Percentiles rank a stretch among this genome's conserved stretches.
Conservation (phyloP, 2,329 filamentous ascomycete species). For the Pseudopyrenochaeta lycopersici region DNA sequence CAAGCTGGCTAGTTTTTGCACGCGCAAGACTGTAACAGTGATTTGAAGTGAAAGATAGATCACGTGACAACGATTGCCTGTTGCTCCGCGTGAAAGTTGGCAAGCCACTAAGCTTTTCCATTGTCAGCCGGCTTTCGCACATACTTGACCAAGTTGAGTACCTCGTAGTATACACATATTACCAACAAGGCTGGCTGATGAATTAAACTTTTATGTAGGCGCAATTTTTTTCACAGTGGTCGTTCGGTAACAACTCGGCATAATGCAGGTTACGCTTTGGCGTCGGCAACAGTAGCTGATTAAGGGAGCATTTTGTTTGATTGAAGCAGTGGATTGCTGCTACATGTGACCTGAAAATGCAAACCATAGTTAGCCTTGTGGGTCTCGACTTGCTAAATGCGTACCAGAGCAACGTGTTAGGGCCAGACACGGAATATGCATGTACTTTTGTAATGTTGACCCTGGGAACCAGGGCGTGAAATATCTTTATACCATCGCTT, state of each 20-base stretch:
- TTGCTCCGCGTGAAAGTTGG: conserved; percentile 13
- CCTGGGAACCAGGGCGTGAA: neutral
- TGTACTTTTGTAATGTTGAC: neutral
- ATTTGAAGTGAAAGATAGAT: conserved; percentile 11
- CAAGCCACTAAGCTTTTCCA: conserved; percentile 13
- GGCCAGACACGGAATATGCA: neutral
- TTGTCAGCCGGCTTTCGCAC: conserved; percentile 16
- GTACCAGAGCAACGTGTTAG: too few relatives aligned
- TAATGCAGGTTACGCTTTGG: conserved; percentile 15
- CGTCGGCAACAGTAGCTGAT: conserved; percentile 14
- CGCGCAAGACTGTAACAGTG: neutral
- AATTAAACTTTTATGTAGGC: conserved; percentile 5
- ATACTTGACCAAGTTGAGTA: conserved; percentile 8
- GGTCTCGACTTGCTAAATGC: too few relatives aligned
- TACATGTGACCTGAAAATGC: neutral
- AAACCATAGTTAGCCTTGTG: neutral
- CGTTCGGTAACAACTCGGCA: conserved; percentile 26
- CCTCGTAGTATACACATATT: conserved; percentile 1
- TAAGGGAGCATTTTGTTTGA: neutral
- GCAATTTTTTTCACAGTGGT: conserved; percentile 21
- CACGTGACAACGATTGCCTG: conserved; percentile 20
- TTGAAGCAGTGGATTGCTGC: neutral
- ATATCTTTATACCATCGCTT: neutral
- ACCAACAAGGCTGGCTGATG: neutral
- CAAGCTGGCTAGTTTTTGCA: conserved; percentile 10